These are phyloP conservation scores for Baffinella frigidus DNA, from an alignment of 208 protist genomes.

Conservation along the genomic window DNA sequence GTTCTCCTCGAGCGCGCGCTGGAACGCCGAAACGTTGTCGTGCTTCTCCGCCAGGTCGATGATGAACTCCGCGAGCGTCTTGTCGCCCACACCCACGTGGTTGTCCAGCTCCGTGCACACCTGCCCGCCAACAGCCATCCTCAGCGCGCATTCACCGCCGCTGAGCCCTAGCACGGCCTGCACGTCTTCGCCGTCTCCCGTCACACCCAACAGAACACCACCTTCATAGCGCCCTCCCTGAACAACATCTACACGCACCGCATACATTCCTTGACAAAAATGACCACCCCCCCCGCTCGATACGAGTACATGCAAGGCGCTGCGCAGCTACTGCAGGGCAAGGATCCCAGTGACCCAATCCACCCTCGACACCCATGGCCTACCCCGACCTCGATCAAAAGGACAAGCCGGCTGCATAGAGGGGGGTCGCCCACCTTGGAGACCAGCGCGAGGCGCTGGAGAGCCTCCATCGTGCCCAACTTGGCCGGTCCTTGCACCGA, in stretches of 20 bases:
- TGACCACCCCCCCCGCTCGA: too few relatives aligned
- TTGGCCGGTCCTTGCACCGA: too few relatives aligned
- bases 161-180: too few relatives aligned
- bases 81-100: slow-evolving; percentile 79
- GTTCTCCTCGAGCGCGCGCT: slow-evolving; percentile 72
- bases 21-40: slow-evolving; percentile 68
- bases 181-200: too few relatives aligned
- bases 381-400: not conserved
- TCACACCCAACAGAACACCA: not conserved
- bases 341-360: too few relatives aligned
- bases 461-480: slow-evolving; percentile 44
- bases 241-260: too few relatives aligned
- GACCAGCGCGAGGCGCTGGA: slow-evolving; percentile 38
- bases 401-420: too few relatives aligned
- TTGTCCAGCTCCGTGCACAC: slow-evolving; percentile 81
- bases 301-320: too few relatives aligned
- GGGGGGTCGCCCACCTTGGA: slow-evolving; percentile 46
- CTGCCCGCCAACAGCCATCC: too few relatives aligned
- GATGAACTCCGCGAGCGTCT: slow-evolving; percentile 82
- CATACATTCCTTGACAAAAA: too few relatives aligned
- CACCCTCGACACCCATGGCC: not conserved
- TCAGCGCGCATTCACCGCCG: not conserved
- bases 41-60: slow-evolving; percentile 76
- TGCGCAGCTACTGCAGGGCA: too few relatives aligned
- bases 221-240: too few relatives aligned